Base-by-base conservation (phyloP, 192 early-diverging fungal genomes). In the Coemansia sp. region DNA sequence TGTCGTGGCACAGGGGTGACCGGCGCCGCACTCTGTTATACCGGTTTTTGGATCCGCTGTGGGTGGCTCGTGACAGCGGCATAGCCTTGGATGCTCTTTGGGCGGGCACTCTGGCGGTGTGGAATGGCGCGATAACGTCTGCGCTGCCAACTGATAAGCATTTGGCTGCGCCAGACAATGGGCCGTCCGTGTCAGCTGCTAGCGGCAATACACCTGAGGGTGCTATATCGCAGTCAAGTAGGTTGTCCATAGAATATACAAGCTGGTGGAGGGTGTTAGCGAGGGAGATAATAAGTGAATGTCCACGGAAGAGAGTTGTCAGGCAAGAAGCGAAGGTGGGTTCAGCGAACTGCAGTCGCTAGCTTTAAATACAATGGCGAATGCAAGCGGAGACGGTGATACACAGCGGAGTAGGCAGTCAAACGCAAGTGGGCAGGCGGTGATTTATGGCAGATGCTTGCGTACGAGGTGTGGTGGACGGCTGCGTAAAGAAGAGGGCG, bases 1-100 rank as follows among this genome's bases (percentile, higher is more conserved):
- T 64, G 20, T 81, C 78, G 40, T 81, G 78, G 64, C 78, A 81
- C 15, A 81, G 78, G 11, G 78, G 78, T 58, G 78, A 81, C 62
- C 73, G 58, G 44, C 73, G 78, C 41, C 78, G 73, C 45, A 75
- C 78, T n/a, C 68, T 65, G 40, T 63, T 75, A 61, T 71, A 71
- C 24, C 37, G 58, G 64, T 72, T 61, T 59, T 61, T 71, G 45
- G 56, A 37, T 2, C 45, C 59, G 12, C 32, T 9, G 40, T 55
- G 39, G 24, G 43, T 59, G n/a, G 58, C 53, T 3, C 58, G 66
- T 52, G 72, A 49, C n/a, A 29, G 64, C 37, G 59, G 47, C 18
- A 53, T 43, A 18, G 34, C 50, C 37, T 58, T 24, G 41, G 59
- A 9, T 22, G 44, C 60, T 30, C 60, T 61, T 50, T 43, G 44